Base-by-base conservation (phyloP, 2,329 filamentous ascomycete species). In the Arachnopeziza araneosa region DNA sequence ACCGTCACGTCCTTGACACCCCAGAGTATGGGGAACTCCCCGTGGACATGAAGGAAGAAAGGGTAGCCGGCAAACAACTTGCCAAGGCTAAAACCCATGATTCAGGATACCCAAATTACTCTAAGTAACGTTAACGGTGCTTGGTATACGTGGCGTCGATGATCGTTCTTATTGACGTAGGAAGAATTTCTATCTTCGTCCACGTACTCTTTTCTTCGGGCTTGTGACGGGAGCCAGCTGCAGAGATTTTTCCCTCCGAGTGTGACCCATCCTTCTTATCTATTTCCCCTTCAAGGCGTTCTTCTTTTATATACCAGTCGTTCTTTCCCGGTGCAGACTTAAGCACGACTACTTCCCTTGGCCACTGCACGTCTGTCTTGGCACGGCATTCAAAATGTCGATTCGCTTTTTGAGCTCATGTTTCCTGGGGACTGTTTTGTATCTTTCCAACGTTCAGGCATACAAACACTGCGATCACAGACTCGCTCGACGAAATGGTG, bases 41-140 rank as follows among this genome's bases (percentile, higher is more conserved):
- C 36, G 12, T 44, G 2, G 36, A 7, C 36, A 44, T 14, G 36
- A 17, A 4, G 36, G 36, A 44, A 44, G 17, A 44, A 44, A 17
- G 36, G 6, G 36, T 44, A 44, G 36, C 36, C 36, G 36, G 36
- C 12, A 36, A 49, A 32, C 23, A 48, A 24, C 50, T 59, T 44
- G 17, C 30, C 30, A 56, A 50, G 58, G 53, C 53, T 59, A 59
- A n/a, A 56, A 59, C 7, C 14, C 21, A 53, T 48, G n/a, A 50
- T 54, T 57, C 44, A 52, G 50, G 22, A 36, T 54, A 50, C 24
- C 54, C 50, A 54, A 17, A 44, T 49, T 53, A 50, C 54, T 60
- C 54, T 30, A 56, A 53, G 58, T 52, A 57, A 60, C 36, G 58
- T 57, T 56, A 56, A 49, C 36, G 36, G 36, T 44, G 17, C 36